phyloP scores from a whole-genome alignment of 345 rosid genomes.

The Pseudoturritis turrita region DNA sequence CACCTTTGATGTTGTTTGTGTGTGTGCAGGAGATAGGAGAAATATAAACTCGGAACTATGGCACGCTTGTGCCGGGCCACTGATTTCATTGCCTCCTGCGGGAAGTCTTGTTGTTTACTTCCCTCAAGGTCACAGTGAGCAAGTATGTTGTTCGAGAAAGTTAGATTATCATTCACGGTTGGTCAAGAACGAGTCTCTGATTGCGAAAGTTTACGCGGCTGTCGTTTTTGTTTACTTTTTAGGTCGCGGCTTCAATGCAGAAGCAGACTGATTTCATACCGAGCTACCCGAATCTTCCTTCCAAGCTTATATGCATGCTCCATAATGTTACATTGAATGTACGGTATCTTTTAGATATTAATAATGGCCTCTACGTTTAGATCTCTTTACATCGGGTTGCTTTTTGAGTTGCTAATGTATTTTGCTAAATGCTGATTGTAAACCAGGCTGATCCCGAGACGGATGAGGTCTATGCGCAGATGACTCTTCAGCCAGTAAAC shows the following conservation, averaged over 20 bases:
- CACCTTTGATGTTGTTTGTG: constrained; percentile 9
- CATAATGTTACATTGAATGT: constrained; percentile 73
- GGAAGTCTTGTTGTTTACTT: constrained; percentile 90
- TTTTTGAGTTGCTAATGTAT: not conserved
- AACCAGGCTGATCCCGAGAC: constrained; percentile 72
- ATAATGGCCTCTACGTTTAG: not conserved
- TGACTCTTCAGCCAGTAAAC: constrained; percentile 67
- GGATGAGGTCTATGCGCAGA: constrained; percentile 79
- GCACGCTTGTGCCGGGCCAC: constrained; percentile 97
- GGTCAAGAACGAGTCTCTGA: constrained; percentile 2
- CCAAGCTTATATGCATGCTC: constrained; percentile 66
- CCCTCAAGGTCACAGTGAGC: constrained; percentile 96
- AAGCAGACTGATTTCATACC: constrained; percentile 47
- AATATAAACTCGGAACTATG: constrained; percentile 81
- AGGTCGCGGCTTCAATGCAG: constrained; percentile 79
- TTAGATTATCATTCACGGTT: not conserved
- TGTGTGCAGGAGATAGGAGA: constrained; percentile 64
- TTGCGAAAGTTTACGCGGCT: not conserved
- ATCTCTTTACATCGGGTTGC: not conserved
- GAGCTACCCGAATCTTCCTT: constrained; percentile 57
- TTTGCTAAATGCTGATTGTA: not conserved
- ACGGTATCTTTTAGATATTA: constrained; percentile 4
- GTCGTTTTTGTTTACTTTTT: not conserved
- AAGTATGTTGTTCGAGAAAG: constrained; percentile 38
- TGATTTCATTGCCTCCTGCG: constrained; percentile 74